Conservation (phyloP, 2,329 filamentous ascomycete genomes). For the Macrophomina pseudophaseolina region DNA sequence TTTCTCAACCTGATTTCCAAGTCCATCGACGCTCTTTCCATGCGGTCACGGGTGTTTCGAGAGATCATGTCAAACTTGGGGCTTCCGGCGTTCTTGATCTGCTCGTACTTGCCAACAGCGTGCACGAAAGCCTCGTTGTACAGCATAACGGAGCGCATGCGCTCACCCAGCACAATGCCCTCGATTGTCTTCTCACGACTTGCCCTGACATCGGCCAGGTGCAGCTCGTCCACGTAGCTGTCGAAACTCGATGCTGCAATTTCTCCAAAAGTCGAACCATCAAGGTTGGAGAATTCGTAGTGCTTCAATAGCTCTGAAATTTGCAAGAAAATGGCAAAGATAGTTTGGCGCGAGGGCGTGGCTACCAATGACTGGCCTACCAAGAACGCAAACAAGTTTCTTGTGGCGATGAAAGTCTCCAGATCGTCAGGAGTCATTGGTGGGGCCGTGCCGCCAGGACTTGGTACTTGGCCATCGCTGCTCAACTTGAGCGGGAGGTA, state of each 20-base stretch:
- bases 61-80: conserved; percentile 75
- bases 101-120: conserved; percentile 81
- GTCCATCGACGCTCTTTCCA: conserved; percentile 83
- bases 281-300: conserved; percentile 66
- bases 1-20: conserved; percentile 73
- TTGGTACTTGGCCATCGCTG: conserved; percentile 50
- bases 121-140: conserved; percentile 94
- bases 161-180: conserved; percentile 85
- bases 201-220: conserved; percentile 76
- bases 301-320: conserved; percentile 62
- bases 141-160: conserved; percentile 78
- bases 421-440: conserved; percentile 53
- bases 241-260: conserved; percentile 69
- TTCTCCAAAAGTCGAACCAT: conserved; percentile 68
- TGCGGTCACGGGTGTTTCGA: conserved; percentile 72
- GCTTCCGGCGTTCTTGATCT: conserved; percentile 71
- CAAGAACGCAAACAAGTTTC: conserved; percentile 69
- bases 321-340: conserved; percentile 67
- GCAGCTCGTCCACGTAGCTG: conserved; percentile 77
- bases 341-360: conserved; percentile 58
- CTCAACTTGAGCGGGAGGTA: conserved; percentile 64
- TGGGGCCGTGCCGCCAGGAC: conserved; percentile 35
- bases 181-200: conserved; percentile 90
- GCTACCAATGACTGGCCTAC: conserved; percentile 66
- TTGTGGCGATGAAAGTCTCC: conserved; percentile 63